phyloP scores from a whole-genome alignment of 2,329 filamentous ascomycete genomes.

The Calonectria hongkongensis region DNA sequence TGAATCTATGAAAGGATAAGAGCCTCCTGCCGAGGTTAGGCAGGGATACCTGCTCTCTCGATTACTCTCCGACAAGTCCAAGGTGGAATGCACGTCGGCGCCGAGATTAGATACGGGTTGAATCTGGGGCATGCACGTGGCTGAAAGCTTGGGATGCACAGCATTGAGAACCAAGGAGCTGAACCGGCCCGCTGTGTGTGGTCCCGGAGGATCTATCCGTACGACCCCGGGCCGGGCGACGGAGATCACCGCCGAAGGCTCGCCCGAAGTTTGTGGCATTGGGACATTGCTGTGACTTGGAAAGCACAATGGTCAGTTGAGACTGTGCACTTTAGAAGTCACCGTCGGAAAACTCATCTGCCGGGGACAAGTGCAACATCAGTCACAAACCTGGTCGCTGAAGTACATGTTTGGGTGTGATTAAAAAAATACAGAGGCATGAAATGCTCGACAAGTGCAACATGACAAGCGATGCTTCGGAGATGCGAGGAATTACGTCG shows the following conservation, averaged over 20 bases:
- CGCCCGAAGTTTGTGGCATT: not conserved
- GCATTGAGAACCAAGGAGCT: not conserved
- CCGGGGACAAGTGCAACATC: not conserved
- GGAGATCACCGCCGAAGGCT: constrained; percentile 30
- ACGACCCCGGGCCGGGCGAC: constrained; percentile 33
- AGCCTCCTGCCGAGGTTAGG: not conserved
- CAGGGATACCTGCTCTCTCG: not conserved
- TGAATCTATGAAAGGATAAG: not conserved
- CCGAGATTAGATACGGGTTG: not conserved
- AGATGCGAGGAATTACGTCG: constrained; percentile 39
- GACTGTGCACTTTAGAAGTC: not conserved
- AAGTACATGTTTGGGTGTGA: not conserved
- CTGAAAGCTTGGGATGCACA: constrained; percentile 6
- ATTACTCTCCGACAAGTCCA: constrained; percentile 13
- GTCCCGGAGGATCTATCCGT: constrained; percentile 14
- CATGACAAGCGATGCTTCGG: constrained; percentile 7
- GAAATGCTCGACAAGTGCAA: not conserved
- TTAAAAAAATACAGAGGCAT: not conserved
- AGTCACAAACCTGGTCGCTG: not conserved
- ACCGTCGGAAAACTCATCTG: not conserved
- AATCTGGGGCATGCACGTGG: not conserved
- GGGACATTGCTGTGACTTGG: not conserved
- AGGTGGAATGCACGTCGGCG: not conserved
- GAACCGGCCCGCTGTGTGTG: constrained; percentile 31
- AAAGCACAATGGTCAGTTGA: not conserved